These are phyloP conservation scores for Leccinum pseudoinsigne DNA, from an alignment of 1,284 basidiomycete species.

Conservation along the genomic window DNA sequence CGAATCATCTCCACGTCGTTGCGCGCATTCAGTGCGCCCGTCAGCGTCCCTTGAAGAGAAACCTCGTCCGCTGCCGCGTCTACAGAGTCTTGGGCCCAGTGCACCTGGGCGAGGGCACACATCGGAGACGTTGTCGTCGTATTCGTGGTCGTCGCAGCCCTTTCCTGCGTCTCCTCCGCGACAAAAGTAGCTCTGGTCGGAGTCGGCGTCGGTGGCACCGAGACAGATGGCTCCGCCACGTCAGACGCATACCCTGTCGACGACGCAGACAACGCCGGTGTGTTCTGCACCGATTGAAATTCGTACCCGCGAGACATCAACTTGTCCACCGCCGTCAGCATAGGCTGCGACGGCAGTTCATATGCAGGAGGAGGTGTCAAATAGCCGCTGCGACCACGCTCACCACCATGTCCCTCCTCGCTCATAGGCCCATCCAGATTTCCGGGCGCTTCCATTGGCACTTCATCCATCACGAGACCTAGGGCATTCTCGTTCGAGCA, in stretches of 20 bases:
- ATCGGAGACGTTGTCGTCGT: slow-evolving; percentile 13
- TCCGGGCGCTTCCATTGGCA: slow-evolving; percentile 17
- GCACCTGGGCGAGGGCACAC: slow-evolving; percentile 37
- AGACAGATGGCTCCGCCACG: not conserved
- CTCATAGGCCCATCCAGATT: not conserved
- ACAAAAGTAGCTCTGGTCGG: slow-evolving; percentile 14
- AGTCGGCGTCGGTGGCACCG: slow-evolving; percentile 12
- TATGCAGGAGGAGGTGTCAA: slow-evolving; percentile 13
- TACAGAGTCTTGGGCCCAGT: slow-evolving; percentile 46
- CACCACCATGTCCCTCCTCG: not conserved
- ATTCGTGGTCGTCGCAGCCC: not conserved
- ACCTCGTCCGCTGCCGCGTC: slow-evolving; percentile 56
- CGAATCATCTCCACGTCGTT: slow-evolving; percentile 66
- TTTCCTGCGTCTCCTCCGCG: slow-evolving; percentile 2
- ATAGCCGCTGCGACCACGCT: not conserved
- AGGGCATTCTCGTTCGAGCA: slow-evolving; percentile 8
- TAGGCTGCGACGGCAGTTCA: not conserved
- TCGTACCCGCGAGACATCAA: not conserved
- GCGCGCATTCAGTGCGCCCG: slow-evolving; percentile 52
- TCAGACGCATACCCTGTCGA: not conserved
- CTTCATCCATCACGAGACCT: slow-evolving; percentile 19
- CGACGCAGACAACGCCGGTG: not conserved
- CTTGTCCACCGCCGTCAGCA: not conserved
- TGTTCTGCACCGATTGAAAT: not conserved
- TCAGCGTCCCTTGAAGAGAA: slow-evolving; percentile 60